Conservation (phyloP, 2,329 filamentous ascomycete species). For the Atkinsonella texensis region DNA sequence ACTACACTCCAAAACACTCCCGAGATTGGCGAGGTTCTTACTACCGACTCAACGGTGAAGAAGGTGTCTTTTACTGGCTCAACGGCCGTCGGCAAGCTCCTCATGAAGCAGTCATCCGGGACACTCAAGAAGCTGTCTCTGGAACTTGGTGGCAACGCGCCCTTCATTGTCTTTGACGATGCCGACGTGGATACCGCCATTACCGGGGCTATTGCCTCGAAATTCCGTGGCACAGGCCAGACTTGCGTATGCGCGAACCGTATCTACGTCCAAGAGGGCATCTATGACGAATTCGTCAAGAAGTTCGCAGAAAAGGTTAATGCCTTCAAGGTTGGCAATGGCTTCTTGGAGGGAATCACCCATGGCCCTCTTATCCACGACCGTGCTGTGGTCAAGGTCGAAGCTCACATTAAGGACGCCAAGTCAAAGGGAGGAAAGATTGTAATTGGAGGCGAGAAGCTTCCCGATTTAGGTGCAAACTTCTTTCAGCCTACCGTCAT, state of each 20-base stretch:
- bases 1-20: constrained; percentile 70
- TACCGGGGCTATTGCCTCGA: constrained; percentile 68
- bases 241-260: constrained; percentile 89
- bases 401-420: constrained; percentile 70
- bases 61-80: constrained; percentile 94
- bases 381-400: constrained; percentile 68
- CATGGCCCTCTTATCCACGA: constrained; percentile 80
- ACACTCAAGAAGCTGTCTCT: constrained; percentile 78
- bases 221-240: constrained; percentile 91
- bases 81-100: constrained; percentile 52
- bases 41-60: constrained; percentile 58
- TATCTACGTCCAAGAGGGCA: constrained; percentile 64
- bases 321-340: constrained; percentile 62
- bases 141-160: constrained; percentile 89
- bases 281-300: constrained; percentile 63
- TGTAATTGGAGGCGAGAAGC: constrained; percentile 59
- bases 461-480: constrained; percentile 65
- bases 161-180: constrained; percentile 95
- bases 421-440: constrained; percentile 65
- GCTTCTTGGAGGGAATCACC: constrained; percentile 57
- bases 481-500: constrained; percentile 89
- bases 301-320: constrained; percentile 62
- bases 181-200: constrained; percentile 81
- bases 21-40: constrained; percentile 65
- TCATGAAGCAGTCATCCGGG: constrained; percentile 80